Evolutionary conservation across 306 rosid genomes (phyloP).

Genomic region (Cucurbita argyrosperma): DNA sequence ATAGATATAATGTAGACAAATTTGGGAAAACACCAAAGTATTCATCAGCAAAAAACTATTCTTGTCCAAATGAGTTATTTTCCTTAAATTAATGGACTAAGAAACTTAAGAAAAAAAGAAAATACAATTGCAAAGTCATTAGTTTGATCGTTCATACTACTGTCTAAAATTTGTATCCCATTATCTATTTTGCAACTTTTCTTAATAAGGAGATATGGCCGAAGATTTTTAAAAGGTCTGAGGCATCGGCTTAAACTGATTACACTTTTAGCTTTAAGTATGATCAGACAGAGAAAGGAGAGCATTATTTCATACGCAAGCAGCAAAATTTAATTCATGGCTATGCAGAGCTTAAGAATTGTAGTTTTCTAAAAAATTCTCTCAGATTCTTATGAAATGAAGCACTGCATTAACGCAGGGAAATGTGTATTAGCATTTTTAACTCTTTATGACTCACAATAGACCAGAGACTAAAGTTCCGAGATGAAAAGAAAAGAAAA

Average conservation of each 20-base stretch:
- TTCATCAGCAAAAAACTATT: neutral
- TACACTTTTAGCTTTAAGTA: neutral
- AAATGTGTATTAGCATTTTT: neutral
- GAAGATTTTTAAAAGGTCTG: neutral
- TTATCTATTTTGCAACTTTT: neutral
- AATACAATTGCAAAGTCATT: neutral
- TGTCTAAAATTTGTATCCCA: neutral
- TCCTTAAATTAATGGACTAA: neutral
- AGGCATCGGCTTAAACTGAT: neutral
- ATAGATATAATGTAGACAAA: neutral
- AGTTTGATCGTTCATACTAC: neutral
- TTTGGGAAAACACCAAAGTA: neutral
- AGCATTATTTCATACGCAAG: neutral
- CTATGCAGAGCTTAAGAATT: neutral
- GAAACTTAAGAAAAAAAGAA: neutral
- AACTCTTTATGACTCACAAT: neutral
- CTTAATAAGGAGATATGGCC: neutral
- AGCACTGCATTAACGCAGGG: neutral
- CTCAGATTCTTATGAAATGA: neutral
- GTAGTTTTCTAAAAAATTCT: neutral
- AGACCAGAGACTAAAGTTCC: neutral
- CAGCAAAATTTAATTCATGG: neutral
- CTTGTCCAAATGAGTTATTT: neutral
- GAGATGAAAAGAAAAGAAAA: neutral
- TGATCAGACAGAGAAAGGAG: neutral